A percentile compares a stretch with the other conserved stretches of the same genome.
phyloP scores from a whole-genome alignment of 768 basidiomycete species.

The Paxillus ammoniavirescens region DNA sequence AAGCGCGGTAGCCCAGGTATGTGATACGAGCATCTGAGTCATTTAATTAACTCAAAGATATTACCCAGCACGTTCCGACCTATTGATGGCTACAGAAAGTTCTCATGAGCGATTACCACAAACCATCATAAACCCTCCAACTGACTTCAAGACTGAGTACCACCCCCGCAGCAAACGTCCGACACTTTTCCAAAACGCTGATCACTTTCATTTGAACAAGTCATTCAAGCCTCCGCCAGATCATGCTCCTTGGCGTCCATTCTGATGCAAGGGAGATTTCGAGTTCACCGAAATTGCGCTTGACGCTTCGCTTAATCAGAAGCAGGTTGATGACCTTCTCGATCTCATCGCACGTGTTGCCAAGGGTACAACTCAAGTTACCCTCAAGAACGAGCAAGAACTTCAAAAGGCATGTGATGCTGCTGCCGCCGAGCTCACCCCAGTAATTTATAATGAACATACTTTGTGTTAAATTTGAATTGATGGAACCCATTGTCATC shows the following conservation, averaged over 20 bases:
- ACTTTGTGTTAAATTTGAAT: background rate
- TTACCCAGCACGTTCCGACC: too few species aligned
- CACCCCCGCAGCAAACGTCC: slow-evolving; percentile 20
- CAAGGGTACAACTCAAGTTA: slow-evolving; percentile 18
- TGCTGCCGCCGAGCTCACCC: slow-evolving; percentile 2
- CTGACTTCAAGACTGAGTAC: slow-evolving; percentile 19
- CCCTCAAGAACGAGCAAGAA: slow-evolving; percentile 1
- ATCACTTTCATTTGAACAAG: slow-evolving; percentile 8
- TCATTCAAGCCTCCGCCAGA: background rate
- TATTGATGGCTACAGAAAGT: too few species aligned
- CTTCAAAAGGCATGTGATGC: slow-evolving; percentile 1
- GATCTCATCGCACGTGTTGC: background rate
- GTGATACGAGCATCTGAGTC: too few species aligned
- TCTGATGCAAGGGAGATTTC: slow-evolving; percentile 2
- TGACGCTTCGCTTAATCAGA: slow-evolving; percentile 9
- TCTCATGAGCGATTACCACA: too few species aligned
- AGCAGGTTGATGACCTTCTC: slow-evolving; percentile 4
- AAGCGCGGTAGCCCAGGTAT: too few species aligned
- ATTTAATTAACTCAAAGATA: too few species aligned
- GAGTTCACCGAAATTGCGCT: slow-evolving; percentile 10
- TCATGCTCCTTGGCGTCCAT: slow-evolving; percentile 4
- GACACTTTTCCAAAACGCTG: background rate
- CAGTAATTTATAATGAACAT: background rate
- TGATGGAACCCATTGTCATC: background rate
- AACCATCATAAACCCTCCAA: background rate